Base-by-base conservation (phyloP, 2,329 filamentous ascomycete genomes). In the Amauroascus niger region DNA sequence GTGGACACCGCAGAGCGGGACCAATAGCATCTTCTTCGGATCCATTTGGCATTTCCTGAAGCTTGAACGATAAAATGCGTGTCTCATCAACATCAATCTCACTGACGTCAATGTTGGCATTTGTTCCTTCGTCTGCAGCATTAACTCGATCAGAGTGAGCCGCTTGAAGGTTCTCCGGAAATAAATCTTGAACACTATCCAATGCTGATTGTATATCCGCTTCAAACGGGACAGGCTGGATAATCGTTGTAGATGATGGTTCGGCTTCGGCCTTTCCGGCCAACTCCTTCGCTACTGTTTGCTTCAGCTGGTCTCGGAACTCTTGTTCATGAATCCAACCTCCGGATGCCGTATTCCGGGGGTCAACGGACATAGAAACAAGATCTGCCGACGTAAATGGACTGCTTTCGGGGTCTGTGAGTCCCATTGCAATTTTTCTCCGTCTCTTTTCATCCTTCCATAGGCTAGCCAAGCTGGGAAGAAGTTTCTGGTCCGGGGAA, bases 281-380 rank as follows among this genome's bases (percentile, higher is more conserved):
- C 56, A 74, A 78, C 65, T 96, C 89, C 22, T 84, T 75, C 1
- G 71, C 65, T 7, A 87, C 79, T 22, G 94, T 74, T 24, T 78
- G 71, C 28, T 74, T 69, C 1, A 95, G 73, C 60, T 86, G 77
- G 41, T 82, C 74, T 30, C 81, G 76, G 63, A 85, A 91, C 63
- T 95, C 90, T 45, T 88, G 83, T 66, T 97, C 91, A 60, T 96
- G 90, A 53, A 96, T 85, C 91, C 93, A 98, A 0, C 82, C 84
- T n/a, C 82, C 81, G n/a, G 81, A 76, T 37, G 83, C 79, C 1
- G 81, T 80, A 56, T 87, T 78, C 51, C 89, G 79, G 30, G 82
- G 75, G 67, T 93, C 86, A 5, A 88, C 88, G 37, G 89, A 95
- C 83, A 97, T 94, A 1, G 88, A 88, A 2, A 94, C 79, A 55